Conservation (phyloP, 177 flowering plant species). For the Vitis hybrid region DNA sequence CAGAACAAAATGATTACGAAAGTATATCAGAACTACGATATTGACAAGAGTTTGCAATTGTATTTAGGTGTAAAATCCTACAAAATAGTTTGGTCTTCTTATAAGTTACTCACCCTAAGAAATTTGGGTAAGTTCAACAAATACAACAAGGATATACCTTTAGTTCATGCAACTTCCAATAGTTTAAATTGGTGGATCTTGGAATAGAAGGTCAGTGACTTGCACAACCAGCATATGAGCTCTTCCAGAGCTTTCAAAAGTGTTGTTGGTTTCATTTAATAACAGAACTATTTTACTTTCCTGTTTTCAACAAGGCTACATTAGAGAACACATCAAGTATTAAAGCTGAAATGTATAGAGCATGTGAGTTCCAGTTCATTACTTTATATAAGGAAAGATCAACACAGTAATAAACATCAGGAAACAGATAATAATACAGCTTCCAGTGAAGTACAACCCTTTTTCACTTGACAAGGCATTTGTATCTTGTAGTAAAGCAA, state of each 20-base stretch:
- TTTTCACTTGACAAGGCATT: constrained; percentile 11
- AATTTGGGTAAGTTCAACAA: neutral
- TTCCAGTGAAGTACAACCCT: constrained; percentile 44
- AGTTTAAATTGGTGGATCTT: constrained; percentile 29
- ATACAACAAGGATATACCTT: constrained; percentile 44
- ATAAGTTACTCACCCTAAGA: too few species aligned
- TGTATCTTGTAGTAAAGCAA: neutral
- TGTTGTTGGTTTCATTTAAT: constrained; percentile 49
- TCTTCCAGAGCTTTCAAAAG: constrained; percentile 64
- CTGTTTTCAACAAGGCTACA: constrained; percentile 38
- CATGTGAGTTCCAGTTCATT: constrained; percentile 8
- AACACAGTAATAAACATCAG: constrained; percentile 69
- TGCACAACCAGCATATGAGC: constrained; percentile 71
- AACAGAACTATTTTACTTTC: constrained; percentile 76
- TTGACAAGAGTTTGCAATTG: too few species aligned
- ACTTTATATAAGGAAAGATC: constrained; percentile 92
- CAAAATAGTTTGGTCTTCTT: neutral
- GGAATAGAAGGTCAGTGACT: constrained; percentile 57
- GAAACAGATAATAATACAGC: constrained; percentile 58
- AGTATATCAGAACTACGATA: too few species aligned
- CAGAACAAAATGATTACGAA: too few species aligned
- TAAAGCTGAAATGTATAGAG: neutral
- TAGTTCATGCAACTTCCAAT: constrained; percentile 63
- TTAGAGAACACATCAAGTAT: neutral
- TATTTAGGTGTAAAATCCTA: too few species aligned